Base-by-base conservation (phyloP, 2,329 filamentous ascomycete genomes). In the Botrytis porri region DNA sequence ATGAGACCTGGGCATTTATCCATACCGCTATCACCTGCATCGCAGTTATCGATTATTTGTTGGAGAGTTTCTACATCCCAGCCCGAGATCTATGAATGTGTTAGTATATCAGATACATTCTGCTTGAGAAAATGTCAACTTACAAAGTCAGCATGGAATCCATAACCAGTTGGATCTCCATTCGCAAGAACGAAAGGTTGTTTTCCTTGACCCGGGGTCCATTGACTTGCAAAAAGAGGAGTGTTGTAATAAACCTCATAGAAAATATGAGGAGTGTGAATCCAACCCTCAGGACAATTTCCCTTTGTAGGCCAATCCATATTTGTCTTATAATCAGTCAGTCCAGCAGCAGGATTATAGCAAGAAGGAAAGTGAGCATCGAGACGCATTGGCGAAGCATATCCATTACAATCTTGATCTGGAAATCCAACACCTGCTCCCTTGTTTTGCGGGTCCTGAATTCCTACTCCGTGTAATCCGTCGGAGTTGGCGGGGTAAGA, bases 321-420 rank as follows among this genome's bases (percentile, higher is more conserved):
- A 81, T 97, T 89, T 45, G 84, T 85, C 75, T 85, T 84, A 82
- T 91, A 88, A 79, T 90, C 84, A 0, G 77, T 65, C 7, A 87
- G 84, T 22, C 75, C 76, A 32, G 71, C 89, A 76, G 88, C 86
- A 69, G 93, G 93, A 78, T 96, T 93, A 90, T 93, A 96, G 87
- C 94, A 97, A 5, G 92, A 95, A 3, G 93, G 93, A 84, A 97
- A 97, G 87, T 93, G 93, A 75, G 97, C 83, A 83, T 97, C 94
- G 62, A 95, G 85, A 71, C 94, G 92, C 66, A 97, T 85, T 74
- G 89, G 89, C 69, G 89, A 90, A 76, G 84, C 85, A 72, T 83
- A 85, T 69, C 88, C 86, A 78, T 92, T 88, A 80, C 93, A 94
- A 78, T 90, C 87, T 80, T 87, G 85, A 79, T 90, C 86, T 41